Evolutionary conservation across 768 basidiomycete genomes (phyloP).

Genomic region (Panellus pusillus): DNA sequence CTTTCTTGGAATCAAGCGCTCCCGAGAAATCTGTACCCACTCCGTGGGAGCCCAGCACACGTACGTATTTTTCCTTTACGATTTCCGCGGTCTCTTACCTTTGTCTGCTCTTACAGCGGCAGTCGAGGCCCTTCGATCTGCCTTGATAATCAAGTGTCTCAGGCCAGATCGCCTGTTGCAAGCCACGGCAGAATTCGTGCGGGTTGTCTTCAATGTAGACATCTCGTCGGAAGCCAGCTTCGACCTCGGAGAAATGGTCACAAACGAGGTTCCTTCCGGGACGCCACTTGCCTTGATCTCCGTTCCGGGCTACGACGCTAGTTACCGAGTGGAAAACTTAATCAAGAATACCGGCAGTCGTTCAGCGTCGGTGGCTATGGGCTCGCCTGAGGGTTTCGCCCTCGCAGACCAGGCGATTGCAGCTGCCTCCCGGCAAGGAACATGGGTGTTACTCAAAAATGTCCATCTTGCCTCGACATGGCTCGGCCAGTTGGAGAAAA

Average conservation of each 20-base stretch:
- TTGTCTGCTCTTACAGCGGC: conserved; percentile 48
- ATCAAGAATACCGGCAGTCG: conserved; percentile 74
- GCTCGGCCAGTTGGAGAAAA: conserved; percentile 96
- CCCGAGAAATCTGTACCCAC: conserved; percentile 75
- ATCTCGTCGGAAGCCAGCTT: conserved; percentile 72
- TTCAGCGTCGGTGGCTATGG: conserved; percentile 94
- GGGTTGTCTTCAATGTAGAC: conserved; percentile 75
- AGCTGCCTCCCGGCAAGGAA: conserved; percentile 86
- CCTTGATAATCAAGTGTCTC: conserved; percentile 86
- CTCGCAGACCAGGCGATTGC: conserved; percentile 96
- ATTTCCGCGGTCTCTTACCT: not conserved
- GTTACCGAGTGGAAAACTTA: conserved; percentile 89
- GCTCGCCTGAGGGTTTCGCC: conserved; percentile 95
- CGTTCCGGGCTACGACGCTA: conserved; percentile 97
- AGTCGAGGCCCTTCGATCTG: conserved; percentile 69
- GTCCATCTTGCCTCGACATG: conserved; percentile 95
- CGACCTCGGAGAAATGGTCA: conserved; percentile 76
- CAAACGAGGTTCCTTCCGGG: conserved; percentile 72
- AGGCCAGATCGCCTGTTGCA: conserved; percentile 90
- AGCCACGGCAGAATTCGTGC: conserved; percentile 74
- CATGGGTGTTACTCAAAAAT: conserved; percentile 97
- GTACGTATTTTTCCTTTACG: conserved; percentile 47
- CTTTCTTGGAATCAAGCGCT: conserved; percentile 63
- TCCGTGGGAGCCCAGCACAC: conserved; percentile 75
- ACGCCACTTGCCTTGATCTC: conserved; percentile 91